A percentile compares a stretch with the other conserved stretches of the same genome.
Evolutionary conservation across 177 flowering plant species (phyloP).

Genomic region (Tripterygium wilfordii): DNA sequence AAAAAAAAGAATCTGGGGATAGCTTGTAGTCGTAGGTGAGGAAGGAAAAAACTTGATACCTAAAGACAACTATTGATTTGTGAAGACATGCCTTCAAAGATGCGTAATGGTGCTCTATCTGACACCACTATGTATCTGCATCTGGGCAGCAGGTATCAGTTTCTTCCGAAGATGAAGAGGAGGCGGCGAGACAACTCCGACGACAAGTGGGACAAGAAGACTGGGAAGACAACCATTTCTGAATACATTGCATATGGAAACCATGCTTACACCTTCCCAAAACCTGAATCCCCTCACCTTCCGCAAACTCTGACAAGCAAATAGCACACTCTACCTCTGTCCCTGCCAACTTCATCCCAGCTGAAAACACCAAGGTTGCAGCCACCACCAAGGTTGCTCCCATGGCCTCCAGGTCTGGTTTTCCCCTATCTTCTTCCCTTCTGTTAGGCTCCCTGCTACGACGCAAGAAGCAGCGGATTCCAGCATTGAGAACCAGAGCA

Average conservation of each 20-base stretch:
- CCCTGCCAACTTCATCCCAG: conserved; percentile 32
- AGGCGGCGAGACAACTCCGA: conserved; percentile 11
- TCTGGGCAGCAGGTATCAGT: too few species aligned
- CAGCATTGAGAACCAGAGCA: conserved; percentile 32
- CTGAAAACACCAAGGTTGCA: conserved; percentile 23
- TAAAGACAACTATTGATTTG: too few species aligned
- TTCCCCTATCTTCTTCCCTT: not conserved
- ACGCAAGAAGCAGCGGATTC: conserved; percentile 37
- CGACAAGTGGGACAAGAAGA: conserved; percentile 57
- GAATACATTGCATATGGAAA: conserved; percentile 42
- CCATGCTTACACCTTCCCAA: conserved; percentile 47
- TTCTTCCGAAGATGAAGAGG: conserved; percentile 6
- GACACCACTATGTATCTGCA: too few species aligned
- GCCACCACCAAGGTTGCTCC: not conserved
- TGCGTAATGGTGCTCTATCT: too few species aligned
- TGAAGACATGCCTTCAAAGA: too few species aligned
- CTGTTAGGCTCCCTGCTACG: not conserved
- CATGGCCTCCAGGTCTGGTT: conserved; percentile 1
- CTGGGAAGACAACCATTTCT: conserved; percentile 36
- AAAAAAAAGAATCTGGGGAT: too few species aligned
- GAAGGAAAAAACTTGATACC: too few species aligned
- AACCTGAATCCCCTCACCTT: conserved; percentile 40
- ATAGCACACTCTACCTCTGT: conserved; percentile 42
- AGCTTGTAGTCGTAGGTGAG: too few species aligned
- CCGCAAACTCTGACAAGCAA: conserved; percentile 51